Evolutionary conservation across 148 eudicot genomes (phyloP), one percentile per base, ranked within the genome.

Genomic region (Camellia sinensis): DNA sequence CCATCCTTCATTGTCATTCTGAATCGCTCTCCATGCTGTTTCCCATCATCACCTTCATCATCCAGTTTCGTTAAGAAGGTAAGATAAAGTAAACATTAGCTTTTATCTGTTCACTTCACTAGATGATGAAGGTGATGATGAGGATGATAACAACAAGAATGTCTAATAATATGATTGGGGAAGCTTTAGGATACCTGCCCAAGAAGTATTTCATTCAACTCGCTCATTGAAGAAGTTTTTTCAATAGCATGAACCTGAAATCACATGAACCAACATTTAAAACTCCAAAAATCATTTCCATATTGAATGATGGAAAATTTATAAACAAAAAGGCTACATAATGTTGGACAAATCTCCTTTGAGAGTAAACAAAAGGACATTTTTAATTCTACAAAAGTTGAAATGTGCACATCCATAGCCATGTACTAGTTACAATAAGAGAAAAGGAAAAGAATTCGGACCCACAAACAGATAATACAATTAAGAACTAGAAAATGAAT

Each of bases 151-250:
- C 12, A 41, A 7, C n/a, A 22, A 22, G 75, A 37, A 71, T n/a
- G 46, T 14, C 43, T 64, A 70, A 46, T 67, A 70, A 48, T 40
- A 44, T 37, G 40, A 65, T 40, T 48, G 63, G 50, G 54, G 13
- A 73, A 14, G 40, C 68, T 61, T 18, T 22, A 74, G 43, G 52
- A 37, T 89, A 96, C 99, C 99, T 96, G 99, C 71, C 98, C 99
- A 76, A 96, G 89, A 81, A 96, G 93, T 86, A 96, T 92, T 82
- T 96, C 98, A 82, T 91, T 93, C 84, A 96, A 82, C 88, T 93
- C 98, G 76, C 98, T 96, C 99, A 96, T 93, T 73, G 99, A 96
- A 80, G 98, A 91, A 80, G 93, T 93, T 89, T 84, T 96, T 83
- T 96, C 97, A 83, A 96, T 85, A 60, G 94, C 91, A 84, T 92